Base-by-base conservation (phyloP, 106 monocot species). In the Phalaenopsis aphrodite region DNA sequence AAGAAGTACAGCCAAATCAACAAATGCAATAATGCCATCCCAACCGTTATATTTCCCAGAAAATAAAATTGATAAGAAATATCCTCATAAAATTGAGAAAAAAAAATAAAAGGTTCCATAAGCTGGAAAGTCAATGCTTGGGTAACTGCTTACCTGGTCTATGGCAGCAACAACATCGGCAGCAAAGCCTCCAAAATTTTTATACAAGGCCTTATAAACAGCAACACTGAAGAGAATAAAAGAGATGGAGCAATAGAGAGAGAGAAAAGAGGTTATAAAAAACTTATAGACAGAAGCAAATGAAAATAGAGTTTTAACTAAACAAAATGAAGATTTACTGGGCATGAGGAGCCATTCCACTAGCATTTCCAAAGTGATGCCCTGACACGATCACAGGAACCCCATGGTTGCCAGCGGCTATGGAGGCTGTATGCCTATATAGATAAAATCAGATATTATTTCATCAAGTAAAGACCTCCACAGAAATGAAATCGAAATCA, bases 301-400 rank as follows among this genome's bases (percentile, higher is more conserved):
- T 43, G 42, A 18, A 8, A 74, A 45, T 16, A 41, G 42, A 30
- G 48, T 76, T 49, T 42, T 10, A 75, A 57, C 23, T 43, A 76
- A 81, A 73, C 14, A 72, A 77, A 56, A 42, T 66, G 36, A 79
- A 23, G 16, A 81, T n/a, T 88, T 93, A 98, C 98, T 92, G 98
- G 76, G 98, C 98, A 87, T 83, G 94, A 91, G 98, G 98, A 55
- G 98, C 98, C 98, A 99, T 99, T 84, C 98, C 98, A 85, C 98
- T 99, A 77, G 98, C 94, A 88, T 93, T 93, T 42, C 98, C 98
- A 83, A 91, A 99, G 21, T 89, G 81, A 88, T 99, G 98, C 23
- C 92, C 94, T 52, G 92, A 85, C 24, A 99, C 94, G 77, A 88
- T 79, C 16, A 93, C 98, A 18, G 98, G 89, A 80, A 99, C 83